These are phyloP conservation scores for Cryphonectria nitschkei DNA, from an alignment of 2,329 filamentous ascomycete species.

Conservation along the genomic window DNA sequence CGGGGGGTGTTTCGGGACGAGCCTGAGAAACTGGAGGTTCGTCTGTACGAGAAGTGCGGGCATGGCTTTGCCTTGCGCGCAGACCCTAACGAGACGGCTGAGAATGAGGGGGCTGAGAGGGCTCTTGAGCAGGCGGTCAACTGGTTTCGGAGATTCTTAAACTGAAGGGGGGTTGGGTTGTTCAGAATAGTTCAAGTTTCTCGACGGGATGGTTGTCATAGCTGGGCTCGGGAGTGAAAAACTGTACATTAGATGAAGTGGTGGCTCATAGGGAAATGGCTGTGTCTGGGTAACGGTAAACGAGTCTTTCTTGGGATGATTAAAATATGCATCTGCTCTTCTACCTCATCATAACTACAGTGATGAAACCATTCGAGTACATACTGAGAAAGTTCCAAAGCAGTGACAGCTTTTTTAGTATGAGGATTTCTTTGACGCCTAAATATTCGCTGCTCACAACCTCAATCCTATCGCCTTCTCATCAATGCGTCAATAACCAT, in stretches of 20 bases:
- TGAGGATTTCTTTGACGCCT: too few species aligned
- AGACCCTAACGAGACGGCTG: constrained; percentile 26
- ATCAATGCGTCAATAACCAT: too few species aligned
- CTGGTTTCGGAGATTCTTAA: constrained; percentile 25
- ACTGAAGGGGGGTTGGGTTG: background rate
- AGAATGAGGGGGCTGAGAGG: constrained; percentile 23
- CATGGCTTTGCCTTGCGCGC: constrained; percentile 36
- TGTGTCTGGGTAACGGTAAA: background rate
- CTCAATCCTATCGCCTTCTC: too few species aligned
- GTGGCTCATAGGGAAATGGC: background rate
- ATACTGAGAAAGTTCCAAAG: background rate
- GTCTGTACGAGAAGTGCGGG: constrained; percentile 29
- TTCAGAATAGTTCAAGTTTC: background rate
- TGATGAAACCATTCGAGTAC: background rate
- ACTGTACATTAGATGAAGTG: background rate
- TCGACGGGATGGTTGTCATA: background rate
- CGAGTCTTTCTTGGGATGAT: too few species aligned
- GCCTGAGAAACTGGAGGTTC: constrained; percentile 27
- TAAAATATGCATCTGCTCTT: background rate
- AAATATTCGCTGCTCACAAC: too few species aligned
- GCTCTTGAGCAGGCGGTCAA: constrained; percentile 24
- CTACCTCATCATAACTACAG: background rate
- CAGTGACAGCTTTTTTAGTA: too few species aligned
- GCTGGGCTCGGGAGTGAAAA: background rate
- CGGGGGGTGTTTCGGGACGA: constrained; percentile 24